Percentiles rank a stretch among this genome's conserved stretches.
Evolutionary conservation across 805 yeast species (phyloP).

Genomic region (Saccharomycopsis olivae): DNA sequence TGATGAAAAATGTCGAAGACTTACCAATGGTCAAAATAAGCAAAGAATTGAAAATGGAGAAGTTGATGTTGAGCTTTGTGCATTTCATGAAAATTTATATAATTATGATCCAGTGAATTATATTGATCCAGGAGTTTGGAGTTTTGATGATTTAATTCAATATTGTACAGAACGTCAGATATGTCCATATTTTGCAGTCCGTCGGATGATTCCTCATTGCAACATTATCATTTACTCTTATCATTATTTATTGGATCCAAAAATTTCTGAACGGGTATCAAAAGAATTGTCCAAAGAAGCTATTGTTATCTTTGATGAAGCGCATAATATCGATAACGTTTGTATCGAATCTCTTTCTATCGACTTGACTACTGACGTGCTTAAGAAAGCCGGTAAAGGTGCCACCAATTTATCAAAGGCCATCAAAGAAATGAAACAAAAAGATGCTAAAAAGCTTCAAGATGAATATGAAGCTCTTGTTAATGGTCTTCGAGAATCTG

Average conservation of each 20-base stretch:
- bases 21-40: slow-evolving; percentile 86
- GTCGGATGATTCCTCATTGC: slow-evolving; percentile 95
- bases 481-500: slow-evolving; percentile 78
- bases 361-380: slow-evolving; percentile 82
- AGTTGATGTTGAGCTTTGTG: slow-evolving; percentile 56
- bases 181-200: slow-evolving; percentile 95
- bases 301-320: slow-evolving; percentile 94
- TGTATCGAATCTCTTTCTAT: slow-evolving; percentile 92
- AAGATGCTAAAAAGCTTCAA: slow-evolving; percentile 75
- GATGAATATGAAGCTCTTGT: slow-evolving; percentile 88
- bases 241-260: slow-evolving; percentile 93
- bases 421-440: slow-evolving; percentile 74
- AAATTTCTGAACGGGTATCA: slow-evolving; percentile 92
- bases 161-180: slow-evolving; percentile 73
- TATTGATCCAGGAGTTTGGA: slow-evolving; percentile 88
- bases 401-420: slow-evolving; percentile 68
- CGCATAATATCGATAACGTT: slow-evolving; percentile 97
- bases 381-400: slow-evolving; percentile 81
- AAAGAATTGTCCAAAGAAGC: slow-evolving; percentile 85
- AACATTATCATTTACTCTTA: slow-evolving; percentile 92
- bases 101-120: slow-evolving; percentile 80
- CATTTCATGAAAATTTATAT: slow-evolving; percentile 82
- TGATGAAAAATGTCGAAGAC: slow-evolving; percentile 90
- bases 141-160: slow-evolving; percentile 72
- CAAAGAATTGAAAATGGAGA: slow-evolving; percentile 51